Base-by-base conservation (phyloP, 164 flowering plant species). In the Vitis rupestris region DNA sequence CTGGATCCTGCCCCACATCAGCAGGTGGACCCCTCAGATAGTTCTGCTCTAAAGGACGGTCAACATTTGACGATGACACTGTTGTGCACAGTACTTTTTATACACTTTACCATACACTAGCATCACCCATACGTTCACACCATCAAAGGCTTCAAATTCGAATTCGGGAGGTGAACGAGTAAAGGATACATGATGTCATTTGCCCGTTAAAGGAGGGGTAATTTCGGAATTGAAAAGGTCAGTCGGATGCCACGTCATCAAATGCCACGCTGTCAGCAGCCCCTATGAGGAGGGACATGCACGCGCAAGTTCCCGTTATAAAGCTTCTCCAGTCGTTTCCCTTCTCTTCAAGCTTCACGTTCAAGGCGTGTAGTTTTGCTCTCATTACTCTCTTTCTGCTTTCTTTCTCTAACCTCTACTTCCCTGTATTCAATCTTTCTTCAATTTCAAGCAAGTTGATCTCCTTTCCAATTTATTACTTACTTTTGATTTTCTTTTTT, bases 221-320 rank as follows among this genome's bases (percentile, higher is more conserved):
- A 16, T 16, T 16, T 57, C 15, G 64, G 64, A 50, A 37, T 11
- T 4, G n/a, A 15, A 66, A 59, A 59, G 13, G 51, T 9, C 3
- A 9, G 3, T 11, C 61, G 52, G 12, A 31, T 44, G 69, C 75
- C 77, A 67, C 30, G 78, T 74, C 47, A 53, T 2, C 69, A 57
- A 29, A 6, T 50, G 76, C 67, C 74, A 71, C 64, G 1, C 75
- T 78, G 75, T 66, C 75, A 49, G 50, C 58, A 66, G 73, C 57
- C 60, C 66, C 69, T 9, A 57, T 15, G 61, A 31, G 69, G 63
- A 58, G 12, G 69, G 62, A 62, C 65, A 66, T 60, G 77, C 81
- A 78, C 75, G 81, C 81, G 78, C 78, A 67, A 44, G 61, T 17
- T 17, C 31, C 65, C 78, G 67, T 72, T 79, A 75, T 72, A 75